phyloP scores from a whole-genome alignment of 2,329 filamentous ascomycete genomes.

The Botrytis tulipae region DNA sequence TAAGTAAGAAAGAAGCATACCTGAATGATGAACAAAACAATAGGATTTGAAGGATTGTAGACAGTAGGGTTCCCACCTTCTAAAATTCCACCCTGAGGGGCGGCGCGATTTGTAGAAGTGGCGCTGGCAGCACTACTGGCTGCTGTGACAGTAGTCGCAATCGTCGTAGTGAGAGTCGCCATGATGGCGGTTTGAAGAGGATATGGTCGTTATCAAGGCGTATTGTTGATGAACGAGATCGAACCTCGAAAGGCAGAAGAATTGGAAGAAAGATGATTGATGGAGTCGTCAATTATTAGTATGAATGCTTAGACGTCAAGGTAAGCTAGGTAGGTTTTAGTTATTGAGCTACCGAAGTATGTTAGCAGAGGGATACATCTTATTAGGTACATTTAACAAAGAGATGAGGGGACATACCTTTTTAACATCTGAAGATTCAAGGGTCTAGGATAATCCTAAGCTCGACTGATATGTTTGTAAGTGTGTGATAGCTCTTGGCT shows the following conservation, averaged over 20 bases:
- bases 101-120: conserved; percentile 25
- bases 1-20: conserved; percentile 40
- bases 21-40: conserved; percentile 69
- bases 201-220: neutral
- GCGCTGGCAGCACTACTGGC: conserved; percentile 27
- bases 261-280: neutral
- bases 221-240: neutral
- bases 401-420: conserved; percentile 6
- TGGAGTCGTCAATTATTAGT: neutral
- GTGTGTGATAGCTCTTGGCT: conserved; percentile 2
- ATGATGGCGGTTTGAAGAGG: neutral
- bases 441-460: neutral
- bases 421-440: neutral
- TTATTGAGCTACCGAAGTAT: neutral
- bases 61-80: conserved; percentile 60
- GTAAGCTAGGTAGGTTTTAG: neutral
- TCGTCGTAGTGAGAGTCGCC: conserved; percentile 6
- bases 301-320: neutral
- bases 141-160: conserved; percentile 9
- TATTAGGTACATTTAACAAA: conserved; percentile 2
- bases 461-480: neutral
- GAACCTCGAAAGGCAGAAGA: neutral
- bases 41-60: conserved; percentile 63
- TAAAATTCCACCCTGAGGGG: conserved; percentile 60
- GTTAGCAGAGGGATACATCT: neutral